Percentiles rank a stretch among this genome's conserved stretches.
These are phyloP conservation scores for Pezicula neosporulosa DNA, from an alignment of 2,329 filamentous ascomycete species.

Conservation along the genomic window DNA sequence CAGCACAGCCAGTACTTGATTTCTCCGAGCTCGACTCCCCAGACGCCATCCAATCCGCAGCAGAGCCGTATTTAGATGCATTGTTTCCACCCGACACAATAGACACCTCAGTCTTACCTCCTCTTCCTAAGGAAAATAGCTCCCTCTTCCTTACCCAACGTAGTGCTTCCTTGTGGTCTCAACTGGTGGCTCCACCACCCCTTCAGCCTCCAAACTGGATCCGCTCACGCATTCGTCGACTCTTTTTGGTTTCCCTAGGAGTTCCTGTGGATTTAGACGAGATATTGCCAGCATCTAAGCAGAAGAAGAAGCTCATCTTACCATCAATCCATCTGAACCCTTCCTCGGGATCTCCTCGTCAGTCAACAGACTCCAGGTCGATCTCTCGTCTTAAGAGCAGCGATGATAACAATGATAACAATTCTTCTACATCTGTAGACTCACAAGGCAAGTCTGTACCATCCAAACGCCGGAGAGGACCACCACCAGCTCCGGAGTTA, in stretches of 20 bases:
- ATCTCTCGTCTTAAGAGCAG: conserved; percentile 24
- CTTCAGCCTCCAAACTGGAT: conserved; percentile 98
- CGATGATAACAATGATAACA: conserved; percentile 49
- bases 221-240: conserved; percentile 85
- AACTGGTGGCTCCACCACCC: conserved; percentile 90
- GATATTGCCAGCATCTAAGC: conserved; percentile 93
- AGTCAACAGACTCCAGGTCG: conserved; percentile 47
- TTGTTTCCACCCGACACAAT: conserved; percentile 60
- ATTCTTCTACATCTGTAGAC: conserved; percentile 56
- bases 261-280: conserved; percentile 97
- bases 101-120: conserved; percentile 46
- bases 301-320: conserved; percentile 95
- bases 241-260: conserved; percentile 93
- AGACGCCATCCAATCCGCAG: conserved; percentile 57
- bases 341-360: conserved; percentile 48
- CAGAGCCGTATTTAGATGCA: conserved; percentile 63
- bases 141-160: conserved; percentile 80
- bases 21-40: conserved; percentile 56
- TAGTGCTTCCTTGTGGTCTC: conserved; percentile 90
- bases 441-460: conserved; percentile 51
- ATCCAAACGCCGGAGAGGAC: conserved; percentile 47
- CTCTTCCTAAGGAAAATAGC: conserved; percentile 36
- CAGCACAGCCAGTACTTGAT: conserved; percentile 59
- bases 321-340: conserved; percentile 64
- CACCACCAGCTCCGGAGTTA: conserved; percentile 68